Conservation (phyloP, 257 asterid genomes). For the Fraxinus excelsior region DNA sequence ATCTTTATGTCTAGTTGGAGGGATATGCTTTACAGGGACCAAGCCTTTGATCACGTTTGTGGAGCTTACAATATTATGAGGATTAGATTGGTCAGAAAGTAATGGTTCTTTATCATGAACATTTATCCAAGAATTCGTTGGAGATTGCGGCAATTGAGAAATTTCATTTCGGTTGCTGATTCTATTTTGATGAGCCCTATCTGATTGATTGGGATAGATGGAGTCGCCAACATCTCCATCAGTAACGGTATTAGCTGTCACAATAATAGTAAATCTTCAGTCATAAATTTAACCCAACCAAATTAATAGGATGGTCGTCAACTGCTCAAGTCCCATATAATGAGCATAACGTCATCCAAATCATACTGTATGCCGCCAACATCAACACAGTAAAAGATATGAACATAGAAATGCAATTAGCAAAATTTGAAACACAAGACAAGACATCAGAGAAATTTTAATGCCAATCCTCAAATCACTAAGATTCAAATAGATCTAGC, state of each 20-base stretch:
- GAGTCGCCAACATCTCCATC: slow-evolving; percentile 54
- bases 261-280: slow-evolving; percentile 5
- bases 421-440: neutral
- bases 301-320: neutral
- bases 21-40: slow-evolving; percentile 41
- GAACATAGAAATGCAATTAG: slow-evolving; percentile 11
- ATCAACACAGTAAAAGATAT: slow-evolving; percentile 1
- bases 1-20: slow-evolving; percentile 43
- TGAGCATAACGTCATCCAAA: neutral
- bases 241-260: slow-evolving; percentile 43
- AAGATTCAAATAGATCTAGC: neutral
- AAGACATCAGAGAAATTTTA: neutral
- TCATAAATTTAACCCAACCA: slow-evolving; percentile 14
- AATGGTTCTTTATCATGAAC: slow-evolving; percentile 56
- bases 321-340: neutral
- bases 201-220: slow-evolving; percentile 44
- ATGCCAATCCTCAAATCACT: neutral
- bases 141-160: slow-evolving; percentile 39
- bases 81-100: slow-evolving; percentile 44
- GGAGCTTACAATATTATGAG: slow-evolving; percentile 42
- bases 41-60: slow-evolving; percentile 38
- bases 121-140: slow-evolving; percentile 57
- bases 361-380: neutral
- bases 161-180: slow-evolving; percentile 49
- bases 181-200: slow-evolving; percentile 41